Evolutionary conservation across 2,329 filamentous ascomycete species (phyloP), one percentile per base, ranked within the genome.

Genomic region (Microsporum canis): DNA sequence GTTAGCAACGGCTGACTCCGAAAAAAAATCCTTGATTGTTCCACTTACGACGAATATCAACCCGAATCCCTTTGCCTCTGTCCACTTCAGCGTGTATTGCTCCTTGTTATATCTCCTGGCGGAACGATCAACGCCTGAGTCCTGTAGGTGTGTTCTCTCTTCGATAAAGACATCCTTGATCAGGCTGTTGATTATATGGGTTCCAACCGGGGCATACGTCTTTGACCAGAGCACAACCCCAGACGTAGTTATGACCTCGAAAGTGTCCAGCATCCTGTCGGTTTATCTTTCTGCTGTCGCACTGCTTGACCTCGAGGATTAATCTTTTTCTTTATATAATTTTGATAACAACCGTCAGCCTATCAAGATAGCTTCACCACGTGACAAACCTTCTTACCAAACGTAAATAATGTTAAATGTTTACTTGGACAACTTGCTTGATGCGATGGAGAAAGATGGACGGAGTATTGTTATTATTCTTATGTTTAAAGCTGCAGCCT

Each of bases 91-190:
- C 0, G 91, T 97, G 72, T 97, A 95, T 67, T 95, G 91, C 68
- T 97, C 94, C 70, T 89, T 88, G 75, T 84, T 89, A 77, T 94
- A 99, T 0, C 86, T 81, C 14, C 88, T 84, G 12, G 84, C 81
- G 5, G 85, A 83, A 57, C 80, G 76, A 66, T 84, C 83, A 12
- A 84, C 81, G 5, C 85, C 83, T 59, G 82, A 79, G 58, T 80
- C 80, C 36, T 76, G 77, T 17, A 78, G 75, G 62, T 84, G 81
- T 63, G 83, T 82, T 74, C 89, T 91, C 79, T 96, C 92, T 77
- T 99, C 94, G 71, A 99, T 96, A 73, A 99, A 96, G 71, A 96
- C 89, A 75, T 97, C 91, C 73, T 87, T 86, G 76, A 99, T 96
- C 74, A 99, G 87, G 78, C 84, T 88, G 79, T 99, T 96, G 79